These are phyloP conservation scores for Salix brachista DNA, from an alignment of 345 rosid species.

Conservation along the genomic window DNA sequence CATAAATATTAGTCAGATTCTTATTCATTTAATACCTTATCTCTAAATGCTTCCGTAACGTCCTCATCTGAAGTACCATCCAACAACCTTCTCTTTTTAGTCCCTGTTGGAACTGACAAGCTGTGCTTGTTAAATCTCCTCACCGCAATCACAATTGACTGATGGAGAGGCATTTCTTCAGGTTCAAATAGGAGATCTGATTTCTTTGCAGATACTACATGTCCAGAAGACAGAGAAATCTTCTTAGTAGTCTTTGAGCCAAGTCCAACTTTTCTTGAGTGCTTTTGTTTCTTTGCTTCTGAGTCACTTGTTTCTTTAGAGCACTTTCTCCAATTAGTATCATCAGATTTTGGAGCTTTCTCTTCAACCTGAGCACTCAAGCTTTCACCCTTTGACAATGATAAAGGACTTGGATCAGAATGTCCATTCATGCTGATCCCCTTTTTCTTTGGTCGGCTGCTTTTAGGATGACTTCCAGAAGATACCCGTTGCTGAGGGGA, in stretches of 20 bases:
- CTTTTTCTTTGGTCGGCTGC: conserved; percentile 33
- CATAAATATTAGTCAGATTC: background rate
- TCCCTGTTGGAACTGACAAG: conserved; percentile 16
- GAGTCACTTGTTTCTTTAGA: conserved; percentile 26
- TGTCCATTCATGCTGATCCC: conserved; percentile 25
- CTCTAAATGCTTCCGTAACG: conserved; percentile 29
- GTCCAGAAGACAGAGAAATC: conserved; percentile 3
- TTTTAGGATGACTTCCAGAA: conserved; percentile 27
- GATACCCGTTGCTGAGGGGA: conserved; percentile 11
- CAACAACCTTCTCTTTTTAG: conserved; percentile 18
- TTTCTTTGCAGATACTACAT: conserved; percentile 25
- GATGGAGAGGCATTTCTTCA: conserved; percentile 19
- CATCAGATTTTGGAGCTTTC: conserved; percentile 19
- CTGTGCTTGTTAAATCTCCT: conserved; percentile 18
- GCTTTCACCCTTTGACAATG: conserved; percentile 14
- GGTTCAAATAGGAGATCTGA: conserved; percentile 14
- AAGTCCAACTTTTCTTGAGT: conserved; percentile 16
- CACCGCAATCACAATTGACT: conserved; percentile 13
- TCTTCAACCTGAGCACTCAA: conserved; percentile 11
- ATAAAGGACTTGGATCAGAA: conserved; percentile 32
- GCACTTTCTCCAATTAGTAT: conserved; percentile 8
- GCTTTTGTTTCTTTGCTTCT: conserved; percentile 28
- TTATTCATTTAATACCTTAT: conserved; percentile 36
- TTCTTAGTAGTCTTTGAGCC: conserved; percentile 21
- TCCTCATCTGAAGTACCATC: conserved; percentile 17